Evolutionary conservation across 108 stramenopile species (phyloP).

Genomic region (Nitzschia sp.): DNA sequence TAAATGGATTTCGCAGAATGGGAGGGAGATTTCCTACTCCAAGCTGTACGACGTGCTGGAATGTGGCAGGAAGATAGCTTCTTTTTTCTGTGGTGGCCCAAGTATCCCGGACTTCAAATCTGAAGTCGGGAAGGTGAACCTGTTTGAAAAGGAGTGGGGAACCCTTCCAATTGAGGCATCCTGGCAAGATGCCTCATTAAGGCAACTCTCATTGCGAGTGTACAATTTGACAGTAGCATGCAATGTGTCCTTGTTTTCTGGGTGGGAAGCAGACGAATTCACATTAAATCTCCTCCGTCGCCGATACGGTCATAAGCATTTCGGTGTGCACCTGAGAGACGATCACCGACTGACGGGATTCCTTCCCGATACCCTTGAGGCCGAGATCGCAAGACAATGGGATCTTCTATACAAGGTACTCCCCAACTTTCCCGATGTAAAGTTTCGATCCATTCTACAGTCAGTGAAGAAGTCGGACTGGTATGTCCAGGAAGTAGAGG

Average conservation of each 20-base stretch:
- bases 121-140: neutral
- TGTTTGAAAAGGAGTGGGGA: conserved; percentile 7
- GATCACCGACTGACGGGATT: conserved; percentile 54
- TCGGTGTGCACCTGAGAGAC: conserved; percentile 56
- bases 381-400: conserved; percentile 56
- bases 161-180: conserved; percentile 38
- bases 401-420: conserved; percentile 34
- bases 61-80: conserved; percentile 15
- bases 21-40: neutral
- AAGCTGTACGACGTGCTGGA: conserved; percentile 4
- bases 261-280: conserved; percentile 78
- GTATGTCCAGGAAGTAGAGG: conserved; percentile 46
- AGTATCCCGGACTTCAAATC: conserved; percentile 2
- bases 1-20: conserved; percentile 12
- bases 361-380: conserved; percentile 21
- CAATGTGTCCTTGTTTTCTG: conserved; percentile 77
- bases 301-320: conserved; percentile 46
- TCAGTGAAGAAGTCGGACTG: conserved; percentile 42
- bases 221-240: conserved; percentile 73
- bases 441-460: conserved; percentile 37
- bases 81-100: conserved; percentile 12
- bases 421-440: conserved; percentile 44
- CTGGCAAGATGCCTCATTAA: conserved; percentile 45
- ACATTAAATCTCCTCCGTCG: conserved; percentile 49
- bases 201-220: conserved; percentile 47